Percentiles rank a stretch among this genome's conserved stretches.
These are phyloP conservation scores for Dictyostelium purpureum DNA, from an alignment of 78 protist species.

Conservation along the genomic window DNA sequence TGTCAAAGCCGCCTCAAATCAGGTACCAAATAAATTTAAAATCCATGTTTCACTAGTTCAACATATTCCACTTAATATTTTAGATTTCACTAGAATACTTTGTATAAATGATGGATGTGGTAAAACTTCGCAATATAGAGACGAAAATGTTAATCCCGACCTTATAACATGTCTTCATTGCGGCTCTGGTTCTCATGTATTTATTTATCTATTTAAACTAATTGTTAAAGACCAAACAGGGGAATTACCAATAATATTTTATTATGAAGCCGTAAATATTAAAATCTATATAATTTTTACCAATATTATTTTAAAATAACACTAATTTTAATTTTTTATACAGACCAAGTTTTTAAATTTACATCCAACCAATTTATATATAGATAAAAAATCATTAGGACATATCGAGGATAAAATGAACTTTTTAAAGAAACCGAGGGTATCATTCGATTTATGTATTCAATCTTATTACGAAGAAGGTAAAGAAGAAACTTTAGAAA, in stretches of 20 bases:
- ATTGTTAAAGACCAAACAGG: constrained; percentile 36
- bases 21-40: constrained; percentile 33
- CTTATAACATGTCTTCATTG: constrained; percentile 1
- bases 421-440: not conserved
- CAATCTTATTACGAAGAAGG: constrained; percentile 5
- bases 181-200: not conserved
- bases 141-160: not conserved
- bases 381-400: not conserved
- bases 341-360: not conserved
- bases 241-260: constrained; percentile 14
- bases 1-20: not conserved
- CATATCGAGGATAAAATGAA: not conserved
- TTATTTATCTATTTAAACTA: not conserved
- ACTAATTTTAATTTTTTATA: not conserved
- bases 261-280: constrained; percentile 31
- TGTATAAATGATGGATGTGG: constrained; percentile 30
- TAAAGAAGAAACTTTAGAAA: constrained; percentile 13
- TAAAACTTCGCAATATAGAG: not conserved
- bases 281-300: not conserved
- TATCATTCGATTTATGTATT: constrained; percentile 7
- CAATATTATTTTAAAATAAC: not conserved
- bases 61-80: constrained; percentile 32
- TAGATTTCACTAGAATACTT: constrained; percentile 2
- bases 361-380: not conserved
- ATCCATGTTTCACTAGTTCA: not conserved